Percentiles rank a stretch among this genome's conserved stretches.
Conservation (phyloP, 1,284 basidiomycete genomes). For the Ganoderma boninense region DNA sequence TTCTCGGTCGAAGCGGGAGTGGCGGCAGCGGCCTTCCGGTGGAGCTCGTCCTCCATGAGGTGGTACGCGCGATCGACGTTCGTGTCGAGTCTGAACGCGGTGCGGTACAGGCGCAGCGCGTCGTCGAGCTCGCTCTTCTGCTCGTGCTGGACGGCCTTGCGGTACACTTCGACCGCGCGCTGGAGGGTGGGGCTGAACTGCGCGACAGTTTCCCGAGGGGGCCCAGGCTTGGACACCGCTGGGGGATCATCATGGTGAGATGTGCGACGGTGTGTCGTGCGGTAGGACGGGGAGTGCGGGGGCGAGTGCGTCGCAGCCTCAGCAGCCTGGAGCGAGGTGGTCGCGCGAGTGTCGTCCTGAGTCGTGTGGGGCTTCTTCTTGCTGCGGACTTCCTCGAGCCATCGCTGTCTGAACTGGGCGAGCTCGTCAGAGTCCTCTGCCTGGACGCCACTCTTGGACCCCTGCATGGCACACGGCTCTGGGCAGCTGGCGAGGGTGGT, state of each 20-base stretch:
- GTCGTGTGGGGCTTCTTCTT: constrained; percentile 42
- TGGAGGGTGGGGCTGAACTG: constrained; percentile 46
- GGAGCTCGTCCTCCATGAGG: constrained; percentile 56
- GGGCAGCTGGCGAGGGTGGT: constrained; percentile 20
- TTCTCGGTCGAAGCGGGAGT: constrained; percentile 23
- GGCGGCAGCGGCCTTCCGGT: constrained; percentile 1
- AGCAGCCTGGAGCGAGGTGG: background rate
- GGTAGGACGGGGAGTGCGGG: constrained; percentile 16
- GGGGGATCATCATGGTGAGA: constrained; percentile 17
- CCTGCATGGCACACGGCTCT: constrained; percentile 18
- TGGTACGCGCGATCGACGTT: constrained; percentile 73
- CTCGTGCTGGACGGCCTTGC: constrained; percentile 75
- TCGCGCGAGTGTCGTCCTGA: constrained; percentile 8
- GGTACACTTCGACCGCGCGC: constrained; percentile 72
- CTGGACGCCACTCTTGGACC: background rate
- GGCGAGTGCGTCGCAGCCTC: constrained; percentile 3
- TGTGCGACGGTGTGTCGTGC: constrained; percentile 9
- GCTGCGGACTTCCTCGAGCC: constrained; percentile 70
- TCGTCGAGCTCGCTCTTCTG: constrained; percentile 77
- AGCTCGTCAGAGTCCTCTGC: constrained; percentile 58
- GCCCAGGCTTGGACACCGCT: background rate
- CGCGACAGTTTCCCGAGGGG: constrained; percentile 7
- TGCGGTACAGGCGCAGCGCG: constrained; percentile 78
- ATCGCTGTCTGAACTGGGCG: constrained; percentile 74
- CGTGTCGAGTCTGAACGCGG: constrained; percentile 79